phyloP scores from a whole-genome alignment of 441 rosid species.

The Theobroma grandiflorum region DNA sequence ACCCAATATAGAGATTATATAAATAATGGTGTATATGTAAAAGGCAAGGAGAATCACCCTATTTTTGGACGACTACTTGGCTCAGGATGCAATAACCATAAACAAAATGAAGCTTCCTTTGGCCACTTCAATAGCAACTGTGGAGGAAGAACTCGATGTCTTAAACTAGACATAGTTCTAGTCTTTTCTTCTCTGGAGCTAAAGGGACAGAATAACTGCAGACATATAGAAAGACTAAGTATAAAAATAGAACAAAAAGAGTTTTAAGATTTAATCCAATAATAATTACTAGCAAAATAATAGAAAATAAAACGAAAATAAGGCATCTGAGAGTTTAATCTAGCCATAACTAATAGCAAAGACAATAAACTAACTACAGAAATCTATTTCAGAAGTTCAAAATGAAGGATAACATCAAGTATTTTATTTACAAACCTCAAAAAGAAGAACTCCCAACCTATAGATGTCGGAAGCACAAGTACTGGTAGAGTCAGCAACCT shows the following conservation, averaged over 20 bases:
- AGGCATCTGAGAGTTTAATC: background rate
- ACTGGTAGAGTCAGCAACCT: conserved; percentile 62
- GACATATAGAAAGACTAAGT: conserved; percentile 44
- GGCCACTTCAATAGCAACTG: conserved; percentile 86
- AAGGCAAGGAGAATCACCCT: conserved; percentile 54
- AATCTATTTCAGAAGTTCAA: background rate
- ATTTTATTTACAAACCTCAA: conserved; percentile 66
- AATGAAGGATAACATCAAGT: background rate
- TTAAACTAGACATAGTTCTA: conserved; percentile 88
- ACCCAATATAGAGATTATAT: background rate
- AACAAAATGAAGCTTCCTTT: conserved; percentile 94
- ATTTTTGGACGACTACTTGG: conserved; percentile 79
- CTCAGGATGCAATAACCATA: conserved; percentile 95
- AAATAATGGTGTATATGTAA: conserved; percentile 14
- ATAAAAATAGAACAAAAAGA: conserved; percentile 16
- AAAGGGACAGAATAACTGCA: conserved; percentile 89
- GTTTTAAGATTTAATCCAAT: background rate
- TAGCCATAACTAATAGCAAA: conserved; percentile 14
- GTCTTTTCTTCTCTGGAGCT: conserved; percentile 89
- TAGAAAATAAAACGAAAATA: background rate
- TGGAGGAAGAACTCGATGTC: conserved; percentile 98
- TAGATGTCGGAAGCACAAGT: conserved; percentile 90
- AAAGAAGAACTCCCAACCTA: conserved; percentile 86
- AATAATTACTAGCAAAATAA: background rate
- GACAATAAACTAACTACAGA: conserved; percentile 12